Evolutionary conservation across 805 yeast species (phyloP).

Genomic region (Pichia heedii): DNA sequence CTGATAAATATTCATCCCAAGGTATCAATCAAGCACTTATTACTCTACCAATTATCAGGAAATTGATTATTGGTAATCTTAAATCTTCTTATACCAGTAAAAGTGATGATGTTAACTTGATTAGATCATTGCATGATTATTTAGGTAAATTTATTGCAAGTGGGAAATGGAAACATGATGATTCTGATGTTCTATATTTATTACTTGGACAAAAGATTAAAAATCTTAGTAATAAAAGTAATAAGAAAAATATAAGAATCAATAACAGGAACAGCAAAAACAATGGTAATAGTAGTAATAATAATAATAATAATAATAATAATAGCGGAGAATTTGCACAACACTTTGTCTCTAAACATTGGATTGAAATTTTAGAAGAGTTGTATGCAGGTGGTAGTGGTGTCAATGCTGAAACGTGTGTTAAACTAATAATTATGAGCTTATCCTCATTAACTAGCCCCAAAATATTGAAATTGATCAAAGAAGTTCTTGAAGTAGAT

Average conservation of each 20-base stretch:
- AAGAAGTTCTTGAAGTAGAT: slow-evolving; percentile 36
- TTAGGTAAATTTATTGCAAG: slow-evolving; percentile 38
- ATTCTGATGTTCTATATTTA: slow-evolving; percentile 36
- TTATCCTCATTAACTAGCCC: slow-evolving; percentile 39
- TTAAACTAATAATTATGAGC: slow-evolving; percentile 44
- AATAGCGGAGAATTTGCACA: slow-evolving; percentile 37
- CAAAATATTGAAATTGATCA: slow-evolving; percentile 33
- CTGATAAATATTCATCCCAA: slow-evolving; percentile 18
- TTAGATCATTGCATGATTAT: slow-evolving; percentile 42
- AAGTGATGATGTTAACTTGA: slow-evolving; percentile 39
- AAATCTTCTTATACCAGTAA: slow-evolving; percentile 40
- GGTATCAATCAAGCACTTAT: slow-evolving; percentile 24
- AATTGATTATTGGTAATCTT: slow-evolving; percentile 45
- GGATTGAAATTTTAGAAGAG: slow-evolving; percentile 54
- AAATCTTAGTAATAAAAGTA: slow-evolving; percentile 11
- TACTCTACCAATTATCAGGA: slow-evolving; percentile 33
- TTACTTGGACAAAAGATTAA: slow-evolving; percentile 35
- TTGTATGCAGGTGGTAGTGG: slow-evolving; percentile 51
- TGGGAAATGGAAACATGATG: slow-evolving; percentile 37
- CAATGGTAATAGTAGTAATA: slow-evolving; percentile 9
- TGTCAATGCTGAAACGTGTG: slow-evolving; percentile 35
- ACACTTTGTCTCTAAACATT: slow-evolving; percentile 41
- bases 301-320: slow-evolving; percentile 6
- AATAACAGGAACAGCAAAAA: slow-evolving; percentile 14
- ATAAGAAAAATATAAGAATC: slow-evolving; percentile 12